Conservation (phyloP, 73 alveolate genomes). For the Tetrahymena borealis region DNA sequence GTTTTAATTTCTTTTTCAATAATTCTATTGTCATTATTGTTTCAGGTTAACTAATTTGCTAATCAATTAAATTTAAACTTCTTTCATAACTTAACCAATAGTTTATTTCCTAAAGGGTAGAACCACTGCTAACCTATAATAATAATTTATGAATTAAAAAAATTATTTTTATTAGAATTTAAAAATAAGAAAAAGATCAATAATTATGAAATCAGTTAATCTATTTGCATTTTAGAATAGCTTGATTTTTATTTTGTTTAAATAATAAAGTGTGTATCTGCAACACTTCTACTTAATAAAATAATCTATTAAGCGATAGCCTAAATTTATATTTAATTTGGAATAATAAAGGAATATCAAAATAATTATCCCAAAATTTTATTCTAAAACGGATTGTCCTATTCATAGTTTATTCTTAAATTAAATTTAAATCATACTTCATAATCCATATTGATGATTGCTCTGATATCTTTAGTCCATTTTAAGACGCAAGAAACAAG, state of each 20-base stretch:
- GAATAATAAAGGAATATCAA: not conserved
- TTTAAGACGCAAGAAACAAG: slow-evolving; percentile 50
- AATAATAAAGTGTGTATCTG: slow-evolving; percentile 15
- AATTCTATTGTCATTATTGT: slow-evolving; percentile 26
- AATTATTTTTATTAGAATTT: not conserved
- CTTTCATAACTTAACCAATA: slow-evolving; percentile 83
- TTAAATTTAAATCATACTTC: not conserved
- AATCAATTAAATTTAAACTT: slow-evolving; percentile 46
- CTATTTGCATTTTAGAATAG: too few relatives aligned
- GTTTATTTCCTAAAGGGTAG: slow-evolving; percentile 85
- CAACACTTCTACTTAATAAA: slow-evolving; percentile 35
- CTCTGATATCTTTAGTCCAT: slow-evolving; percentile 81
- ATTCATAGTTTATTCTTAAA: not conserved
- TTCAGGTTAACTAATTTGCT: slow-evolving; percentile 21
- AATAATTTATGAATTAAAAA: too few relatives aligned
- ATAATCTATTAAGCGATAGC: not conserved
- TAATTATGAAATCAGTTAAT: not conserved
- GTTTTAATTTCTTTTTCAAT: slow-evolving; percentile 66
- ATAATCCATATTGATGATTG: slow-evolving; percentile 17
- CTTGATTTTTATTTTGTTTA: not conserved
- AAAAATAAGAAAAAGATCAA: not conserved
- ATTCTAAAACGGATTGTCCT: too few relatives aligned
- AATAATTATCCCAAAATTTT: not conserved
- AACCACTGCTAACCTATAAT: slow-evolving; percentile 70
- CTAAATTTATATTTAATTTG: not conserved